phyloP scores from a whole-genome alignment of 1,139 yeast genomes.

The Blastobotrys capitulatus region DNA sequence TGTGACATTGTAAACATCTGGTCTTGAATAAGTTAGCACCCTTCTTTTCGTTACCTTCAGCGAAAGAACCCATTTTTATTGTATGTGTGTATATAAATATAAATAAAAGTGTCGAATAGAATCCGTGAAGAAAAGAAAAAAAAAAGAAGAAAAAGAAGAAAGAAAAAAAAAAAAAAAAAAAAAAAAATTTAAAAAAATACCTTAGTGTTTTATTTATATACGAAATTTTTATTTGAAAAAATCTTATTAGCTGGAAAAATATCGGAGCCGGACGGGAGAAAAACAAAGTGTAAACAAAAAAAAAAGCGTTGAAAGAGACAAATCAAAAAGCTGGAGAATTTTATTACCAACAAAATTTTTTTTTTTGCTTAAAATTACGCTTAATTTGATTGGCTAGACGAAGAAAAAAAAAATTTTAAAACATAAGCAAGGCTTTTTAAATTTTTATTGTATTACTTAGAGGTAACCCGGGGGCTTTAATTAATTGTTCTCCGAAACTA shows the following conservation, averaged over 20 bases:
- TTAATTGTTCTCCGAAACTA: too few species aligned
- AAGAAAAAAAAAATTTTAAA: too few species aligned
- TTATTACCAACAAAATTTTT: neutral
- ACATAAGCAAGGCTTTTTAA: too few species aligned
- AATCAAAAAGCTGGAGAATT: neutral
- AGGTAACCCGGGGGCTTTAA: too few species aligned
- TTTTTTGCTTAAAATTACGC: too few species aligned
- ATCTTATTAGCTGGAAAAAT: neutral
- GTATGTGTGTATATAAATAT: conserved; percentile 1
- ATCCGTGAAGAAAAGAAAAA: neutral
- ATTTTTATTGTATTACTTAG: too few species aligned
- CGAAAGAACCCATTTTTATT: conserved; percentile 12
- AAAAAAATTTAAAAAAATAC: neutral
- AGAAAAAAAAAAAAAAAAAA: neutral
- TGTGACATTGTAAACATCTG: conserved; percentile 99
- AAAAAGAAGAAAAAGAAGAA: neutral
- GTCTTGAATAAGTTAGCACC: conserved; percentile 99
- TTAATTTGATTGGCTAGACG: too few species aligned
- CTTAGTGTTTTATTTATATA: neutral
- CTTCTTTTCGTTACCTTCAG: conserved; percentile 63
- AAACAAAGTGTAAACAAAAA: neutral
- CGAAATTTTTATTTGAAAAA: too few species aligned
- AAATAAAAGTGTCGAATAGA: neutral
- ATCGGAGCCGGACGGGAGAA: neutral
- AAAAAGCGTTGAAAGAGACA: neutral